Base-by-base conservation (phyloP, 2,329 filamentous ascomycete genomes). In the Ceratocystiopsis minuta region DNA sequence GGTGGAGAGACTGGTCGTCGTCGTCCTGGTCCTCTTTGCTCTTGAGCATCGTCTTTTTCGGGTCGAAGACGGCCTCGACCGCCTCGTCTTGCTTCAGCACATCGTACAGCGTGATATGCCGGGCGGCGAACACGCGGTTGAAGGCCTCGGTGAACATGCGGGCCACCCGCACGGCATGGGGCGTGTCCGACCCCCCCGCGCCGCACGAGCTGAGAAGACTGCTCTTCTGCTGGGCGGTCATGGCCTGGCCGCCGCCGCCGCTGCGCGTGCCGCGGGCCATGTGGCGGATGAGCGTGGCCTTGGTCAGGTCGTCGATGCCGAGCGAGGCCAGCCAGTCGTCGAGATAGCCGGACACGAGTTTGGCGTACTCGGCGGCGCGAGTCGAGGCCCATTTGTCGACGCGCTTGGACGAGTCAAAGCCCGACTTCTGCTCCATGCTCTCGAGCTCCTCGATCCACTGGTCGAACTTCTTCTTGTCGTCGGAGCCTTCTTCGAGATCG, bases 381-480 rank as follows among this genome's bases (percentile, higher is more conserved):
- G 67, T 67, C 41, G 66, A 60, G 13, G 57, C 54, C 17, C 65
- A 59, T 47, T 72, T 72, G 44, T 72, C 62, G 38, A 64, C 61
- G 28, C 67, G 61, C 39, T 64, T 69, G 44, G 71, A 58, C 13
- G 68, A 65, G 44, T 67, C 67, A 49, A 75, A 74, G 1, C 71
- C 70, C 4, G 68, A 72, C 38, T 68, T 67, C 44, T 63, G 64
- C 44, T 75, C 70, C 56, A 73, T 70, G 32, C 64, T 65, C 47
- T 73, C 67, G 12, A 76, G 55, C 48, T 74, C 68, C 47, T 68
- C 62, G 13, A 75, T 61, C 70, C 70, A 75, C 16, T 63, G 55
- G 43, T 67, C 65, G 50, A 74, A 74, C 45, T 66, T 63, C 14
- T 60, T 58, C 50, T 73, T 70, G 50, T 74, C 70, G 20, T 50